Evolutionary conservation across 179 eudicot genomes (phyloP).

Genomic region (Vitellaria paradoxa): DNA sequence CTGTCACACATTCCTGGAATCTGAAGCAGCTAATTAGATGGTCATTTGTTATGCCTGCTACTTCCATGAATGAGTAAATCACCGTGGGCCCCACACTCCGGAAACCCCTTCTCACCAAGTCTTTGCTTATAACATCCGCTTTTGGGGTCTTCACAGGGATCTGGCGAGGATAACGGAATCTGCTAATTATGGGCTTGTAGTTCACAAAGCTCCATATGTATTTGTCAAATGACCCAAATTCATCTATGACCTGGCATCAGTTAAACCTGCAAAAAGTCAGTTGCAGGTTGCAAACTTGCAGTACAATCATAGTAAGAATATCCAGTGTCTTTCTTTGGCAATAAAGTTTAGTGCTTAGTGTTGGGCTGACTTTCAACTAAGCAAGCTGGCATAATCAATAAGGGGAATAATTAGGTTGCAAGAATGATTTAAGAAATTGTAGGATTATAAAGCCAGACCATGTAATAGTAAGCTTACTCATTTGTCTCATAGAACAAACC

Average conservation of each 20-base stretch:
- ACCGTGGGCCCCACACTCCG: slow-evolving; percentile 64
- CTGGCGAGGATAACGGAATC: slow-evolving; percentile 67
- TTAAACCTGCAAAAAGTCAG: slow-evolving; percentile 29
- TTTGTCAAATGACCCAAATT: slow-evolving; percentile 60
- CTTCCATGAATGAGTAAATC: slow-evolving; percentile 70
- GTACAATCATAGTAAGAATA: background rate
- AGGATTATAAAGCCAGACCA: background rate
- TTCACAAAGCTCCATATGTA: slow-evolving; percentile 66
- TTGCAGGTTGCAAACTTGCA: background rate
- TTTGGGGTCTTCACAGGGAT: slow-evolving; percentile 65
- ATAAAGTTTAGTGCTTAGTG: background rate
- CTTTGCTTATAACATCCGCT: slow-evolving; percentile 68
- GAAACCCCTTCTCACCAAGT: slow-evolving; percentile 57
- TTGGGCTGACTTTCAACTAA: background rate
- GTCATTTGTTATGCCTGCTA: slow-evolving; percentile 65
- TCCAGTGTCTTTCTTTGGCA: background rate
- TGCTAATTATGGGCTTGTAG: slow-evolving; percentile 53
- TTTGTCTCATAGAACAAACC: background rate
- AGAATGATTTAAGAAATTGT: background rate
- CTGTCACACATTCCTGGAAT: slow-evolving; percentile 45
- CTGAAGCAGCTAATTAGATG: slow-evolving; percentile 60
- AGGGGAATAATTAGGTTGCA: slow-evolving; percentile 12
- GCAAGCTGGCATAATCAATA: slow-evolving; percentile 12
- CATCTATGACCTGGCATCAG: slow-evolving; percentile 46
- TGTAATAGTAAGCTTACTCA: background rate